phyloP scores from a whole-genome alignment of 2,329 filamentous ascomycete genomes.

The Curvularia hawaiiensis region DNA sequence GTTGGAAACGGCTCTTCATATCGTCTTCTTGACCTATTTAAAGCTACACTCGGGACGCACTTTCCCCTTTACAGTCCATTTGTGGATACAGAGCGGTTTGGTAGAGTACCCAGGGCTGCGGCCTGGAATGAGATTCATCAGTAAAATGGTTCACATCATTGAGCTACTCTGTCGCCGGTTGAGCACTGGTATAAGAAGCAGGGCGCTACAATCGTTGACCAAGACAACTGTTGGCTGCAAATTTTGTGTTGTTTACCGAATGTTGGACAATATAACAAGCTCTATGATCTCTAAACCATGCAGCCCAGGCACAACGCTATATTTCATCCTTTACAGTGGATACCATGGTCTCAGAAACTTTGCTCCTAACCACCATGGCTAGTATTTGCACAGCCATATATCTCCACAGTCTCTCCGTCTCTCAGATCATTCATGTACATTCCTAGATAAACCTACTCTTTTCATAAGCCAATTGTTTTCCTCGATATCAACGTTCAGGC shows the following conservation, averaged over 20 bases:
- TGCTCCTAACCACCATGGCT: neutral
- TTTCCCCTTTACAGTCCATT: neutral
- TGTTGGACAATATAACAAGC: no score
- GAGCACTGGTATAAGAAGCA: no score
- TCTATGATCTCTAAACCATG: no score
- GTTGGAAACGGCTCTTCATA: neutral
- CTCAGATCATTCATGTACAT: neutral
- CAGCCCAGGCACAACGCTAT: no score
- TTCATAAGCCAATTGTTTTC: neutral
- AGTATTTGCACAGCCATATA: neutral
- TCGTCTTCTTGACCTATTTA: neutral
- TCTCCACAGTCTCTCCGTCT: neutral
- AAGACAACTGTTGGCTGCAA: no score
- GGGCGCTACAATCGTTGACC: no score
- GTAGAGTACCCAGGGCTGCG: neutral
- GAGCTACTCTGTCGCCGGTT: no score
- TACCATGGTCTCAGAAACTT: neutral
- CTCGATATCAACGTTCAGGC: neutral
- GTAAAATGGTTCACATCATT: no score
- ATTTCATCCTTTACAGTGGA: neutral
- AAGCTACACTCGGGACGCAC: neutral
- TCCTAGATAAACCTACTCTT: neutral
- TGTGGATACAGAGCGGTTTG: neutral
- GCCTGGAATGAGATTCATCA: neutral
- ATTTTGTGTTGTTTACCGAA: no score